phyloP scores from a whole-genome alignment of 2,329 filamentous ascomycete species.

The Aaosphaeria pasadenensis region DNA sequence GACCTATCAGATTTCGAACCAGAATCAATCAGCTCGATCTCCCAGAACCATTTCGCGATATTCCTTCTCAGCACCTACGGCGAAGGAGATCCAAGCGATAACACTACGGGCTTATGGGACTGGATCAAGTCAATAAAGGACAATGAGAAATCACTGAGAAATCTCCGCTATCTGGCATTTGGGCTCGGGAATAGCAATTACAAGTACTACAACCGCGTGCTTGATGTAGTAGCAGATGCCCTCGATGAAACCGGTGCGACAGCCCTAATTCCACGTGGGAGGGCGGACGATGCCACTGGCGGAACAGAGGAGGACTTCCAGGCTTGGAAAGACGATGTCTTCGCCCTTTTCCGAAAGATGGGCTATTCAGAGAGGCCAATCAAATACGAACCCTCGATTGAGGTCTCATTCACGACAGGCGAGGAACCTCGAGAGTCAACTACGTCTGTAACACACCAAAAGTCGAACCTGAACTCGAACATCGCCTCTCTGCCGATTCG shows the following conservation, averaged over 20 bases:
- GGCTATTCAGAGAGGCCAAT: slow-evolving; percentile 31
- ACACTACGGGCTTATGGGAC: slow-evolving; percentile 33
- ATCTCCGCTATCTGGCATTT: slow-evolving; percentile 40
- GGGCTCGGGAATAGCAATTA: slow-evolving; percentile 49
- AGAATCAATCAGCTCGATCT: slow-evolving; percentile 33
- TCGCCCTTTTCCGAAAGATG: slow-evolving; percentile 29
- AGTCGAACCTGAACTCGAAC: slow-evolving; percentile 25
- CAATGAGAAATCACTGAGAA: slow-evolving; percentile 14
- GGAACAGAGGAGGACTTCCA: slow-evolving; percentile 44
- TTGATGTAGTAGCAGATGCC: slow-evolving; percentile 33
- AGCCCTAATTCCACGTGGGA: slow-evolving; percentile 29
- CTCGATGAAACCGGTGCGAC: slow-evolving; percentile 33
- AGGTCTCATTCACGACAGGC: slow-evolving; percentile 12
- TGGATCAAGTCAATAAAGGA: slow-evolving; percentile 30
- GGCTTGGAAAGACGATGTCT: slow-evolving; percentile 40
- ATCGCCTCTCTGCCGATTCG: slow-evolving; percentile 31
- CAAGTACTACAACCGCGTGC: slow-evolving; percentile 46
- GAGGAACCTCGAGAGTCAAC: slow-evolving; percentile 10
- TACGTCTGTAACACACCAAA: slow-evolving; percentile 26
- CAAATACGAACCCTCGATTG: slow-evolving; percentile 31
- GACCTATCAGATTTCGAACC: slow-evolving; percentile 50
- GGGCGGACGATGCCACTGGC: slow-evolving; percentile 42
- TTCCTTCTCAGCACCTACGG: slow-evolving; percentile 39
- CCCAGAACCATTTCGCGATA: slow-evolving; percentile 25
- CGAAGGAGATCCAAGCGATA: slow-evolving; percentile 40